Evolutionary conservation across 2,329 filamentous ascomycete species (phyloP).

Genomic region (Phyllosticta citribraziliensis): DNA sequence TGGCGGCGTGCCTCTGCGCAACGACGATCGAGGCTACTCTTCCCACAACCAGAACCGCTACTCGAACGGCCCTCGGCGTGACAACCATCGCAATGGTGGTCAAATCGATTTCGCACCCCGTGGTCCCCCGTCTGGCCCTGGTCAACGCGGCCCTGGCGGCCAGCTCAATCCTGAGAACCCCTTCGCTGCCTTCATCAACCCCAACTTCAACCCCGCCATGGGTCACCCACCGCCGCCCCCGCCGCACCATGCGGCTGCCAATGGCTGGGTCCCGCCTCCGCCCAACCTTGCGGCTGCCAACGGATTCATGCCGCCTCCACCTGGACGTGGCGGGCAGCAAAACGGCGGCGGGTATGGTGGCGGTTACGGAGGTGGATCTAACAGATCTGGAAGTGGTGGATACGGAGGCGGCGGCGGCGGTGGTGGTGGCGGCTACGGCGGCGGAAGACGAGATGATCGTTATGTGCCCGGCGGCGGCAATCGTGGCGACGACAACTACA

Average conservation of each 20-base stretch:
- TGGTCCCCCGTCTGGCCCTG: background rate
- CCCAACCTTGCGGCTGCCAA: slow-evolving; percentile 2
- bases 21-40: slow-evolving; percentile 33
- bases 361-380: background rate
- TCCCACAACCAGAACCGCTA: slow-evolving; percentile 11
- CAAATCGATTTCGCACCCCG: slow-evolving; percentile 12
- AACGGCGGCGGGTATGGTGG: slow-evolving; percentile 11
- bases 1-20: slow-evolving; percentile 55
- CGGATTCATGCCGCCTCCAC: slow-evolving; percentile 20
- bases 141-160: slow-evolving; percentile 3
- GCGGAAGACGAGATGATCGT: slow-evolving; percentile 16
- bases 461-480: slow-evolving; percentile 8
- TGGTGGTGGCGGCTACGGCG: slow-evolving; percentile 16
- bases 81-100: slow-evolving; percentile 17
- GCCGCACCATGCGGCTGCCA: slow-evolving; percentile 21
- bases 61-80: slow-evolving; percentile 15
- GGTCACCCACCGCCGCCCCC: slow-evolving; percentile 12
- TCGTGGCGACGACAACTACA: slow-evolving; percentile 13
- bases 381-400: background rate
- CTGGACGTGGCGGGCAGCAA: slow-evolving; percentile 13
- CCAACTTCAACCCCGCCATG: slow-evolving; percentile 17
- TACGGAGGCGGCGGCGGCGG: slow-evolving; percentile 7
- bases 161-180: slow-evolving; percentile 17
- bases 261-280: slow-evolving; percentile 19
- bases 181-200: slow-evolving; percentile 18